A percentile compares a stretch with the other conserved stretches of the same genome.
These are phyloP conservation scores for Schizophyllum amplum DNA, from an alignment of 1,284 basidiomycete species.

Conservation along the genomic window DNA sequence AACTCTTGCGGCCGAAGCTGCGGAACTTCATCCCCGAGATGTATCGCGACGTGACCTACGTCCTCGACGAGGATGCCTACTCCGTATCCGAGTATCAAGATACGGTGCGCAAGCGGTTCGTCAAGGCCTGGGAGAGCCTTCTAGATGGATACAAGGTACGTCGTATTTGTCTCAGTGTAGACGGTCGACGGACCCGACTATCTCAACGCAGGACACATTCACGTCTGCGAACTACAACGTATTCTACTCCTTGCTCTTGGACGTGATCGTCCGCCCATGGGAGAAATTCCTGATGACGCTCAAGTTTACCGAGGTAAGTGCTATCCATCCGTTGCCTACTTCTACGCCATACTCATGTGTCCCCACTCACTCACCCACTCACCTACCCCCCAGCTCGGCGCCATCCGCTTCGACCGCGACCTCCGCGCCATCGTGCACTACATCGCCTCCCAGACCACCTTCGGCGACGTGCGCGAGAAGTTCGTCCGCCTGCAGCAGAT, in stretches of 20 bases:
- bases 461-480: constrained; percentile 86
- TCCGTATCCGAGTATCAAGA: constrained; percentile 81
- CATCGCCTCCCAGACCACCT: constrained; percentile 78
- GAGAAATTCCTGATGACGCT: constrained; percentile 80
- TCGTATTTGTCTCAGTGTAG: neutral
- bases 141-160: constrained; percentile 80
- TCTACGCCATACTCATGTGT: constrained; percentile 1
- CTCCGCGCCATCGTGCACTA: constrained; percentile 78
- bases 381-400: constrained; percentile 70
- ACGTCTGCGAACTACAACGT: constrained; percentile 83
- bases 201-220: constrained; percentile 56
- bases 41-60: constrained; percentile 84
- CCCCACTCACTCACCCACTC: too few relatives aligned
- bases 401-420: constrained; percentile 93
- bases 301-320: constrained; percentile 80
- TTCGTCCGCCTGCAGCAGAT: constrained; percentile 92
- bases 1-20: constrained; percentile 80
- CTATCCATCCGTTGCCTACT: neutral
- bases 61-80: constrained; percentile 85
- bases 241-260: constrained; percentile 80
- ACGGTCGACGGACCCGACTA: neutral
- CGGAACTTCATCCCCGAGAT: constrained; percentile 80
- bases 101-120: constrained; percentile 80
- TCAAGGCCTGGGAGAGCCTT: constrained; percentile 78
- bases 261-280: constrained; percentile 87